phyloP scores from a whole-genome alignment of 495 filamentous ascomycete genomes.

The Cercophora newfieldiana region DNA sequence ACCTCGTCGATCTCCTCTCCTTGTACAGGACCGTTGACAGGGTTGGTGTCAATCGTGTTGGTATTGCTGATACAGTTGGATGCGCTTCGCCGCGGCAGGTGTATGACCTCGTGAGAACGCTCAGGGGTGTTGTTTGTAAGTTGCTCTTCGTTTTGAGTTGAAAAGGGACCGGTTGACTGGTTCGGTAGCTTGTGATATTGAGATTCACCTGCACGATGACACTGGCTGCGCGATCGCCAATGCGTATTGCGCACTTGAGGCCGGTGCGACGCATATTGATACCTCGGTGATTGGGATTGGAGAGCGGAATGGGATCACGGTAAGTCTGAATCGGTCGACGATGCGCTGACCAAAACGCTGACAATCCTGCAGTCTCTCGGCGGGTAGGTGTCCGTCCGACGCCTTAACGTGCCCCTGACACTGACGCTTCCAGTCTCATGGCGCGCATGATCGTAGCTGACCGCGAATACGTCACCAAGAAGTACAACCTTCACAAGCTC shows the following conservation, averaged over 20 bases:
- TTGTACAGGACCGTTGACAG: constrained; percentile 59
- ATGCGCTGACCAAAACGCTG: not conserved
- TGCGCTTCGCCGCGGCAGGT: constrained; percentile 74
- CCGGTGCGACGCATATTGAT: constrained; percentile 59
- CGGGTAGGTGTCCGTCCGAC: not conserved
- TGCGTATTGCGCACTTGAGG: constrained; percentile 67
- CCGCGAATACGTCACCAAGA: constrained; percentile 69
- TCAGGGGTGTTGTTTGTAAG: constrained; percentile 62
- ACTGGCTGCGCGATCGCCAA: constrained; percentile 76
- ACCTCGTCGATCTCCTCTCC: constrained; percentile 65
- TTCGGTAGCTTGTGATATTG: constrained; percentile 45
- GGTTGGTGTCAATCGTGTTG: constrained; percentile 72
- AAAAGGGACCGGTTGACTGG: not conserved
- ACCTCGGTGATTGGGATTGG: constrained; percentile 50
- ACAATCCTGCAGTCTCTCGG: not conserved
- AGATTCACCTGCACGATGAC: constrained; percentile 72
- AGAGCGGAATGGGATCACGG: constrained; percentile 70
- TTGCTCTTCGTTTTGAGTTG: not conserved
- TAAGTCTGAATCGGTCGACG: not conserved
- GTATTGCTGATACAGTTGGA: constrained; percentile 76
- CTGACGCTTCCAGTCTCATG: constrained; percentile 61
- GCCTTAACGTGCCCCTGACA: not conserved
- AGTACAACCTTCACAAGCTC: constrained; percentile 74
- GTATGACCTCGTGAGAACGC: constrained; percentile 76
- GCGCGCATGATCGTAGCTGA: constrained; percentile 75